phyloP scores from a whole-genome alignment of 2,329 filamentous ascomycete species.

The Aspergillus cejpii region DNA sequence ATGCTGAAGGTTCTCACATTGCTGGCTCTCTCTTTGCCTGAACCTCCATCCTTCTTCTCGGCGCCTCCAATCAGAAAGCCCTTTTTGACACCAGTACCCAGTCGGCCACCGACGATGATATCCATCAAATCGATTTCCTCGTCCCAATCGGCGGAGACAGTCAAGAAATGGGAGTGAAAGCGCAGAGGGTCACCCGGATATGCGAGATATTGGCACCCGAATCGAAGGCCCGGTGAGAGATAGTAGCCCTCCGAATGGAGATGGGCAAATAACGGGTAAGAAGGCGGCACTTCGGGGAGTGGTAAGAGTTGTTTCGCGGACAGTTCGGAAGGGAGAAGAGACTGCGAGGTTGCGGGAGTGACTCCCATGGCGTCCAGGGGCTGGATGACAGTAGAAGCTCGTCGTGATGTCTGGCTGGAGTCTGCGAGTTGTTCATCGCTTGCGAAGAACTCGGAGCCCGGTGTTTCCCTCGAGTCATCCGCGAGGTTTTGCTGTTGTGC shows the following conservation, averaged over 20 bases:
- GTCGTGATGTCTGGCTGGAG: constrained; percentile 11
- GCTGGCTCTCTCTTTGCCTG: constrained; percentile 28
- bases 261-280: constrained; percentile 72
- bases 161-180: constrained; percentile 92
- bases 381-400: constrained; percentile 11
- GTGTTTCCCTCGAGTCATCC: constrained; percentile 11
- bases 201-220: constrained; percentile 88
- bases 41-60: constrained; percentile 36
- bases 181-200: constrained; percentile 92
- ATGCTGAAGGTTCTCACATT: constrained; percentile 69
- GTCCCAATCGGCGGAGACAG: constrained; percentile 78
- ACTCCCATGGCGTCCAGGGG: constrained; percentile 30
- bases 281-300: constrained; percentile 39
- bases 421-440: constrained; percentile 6
- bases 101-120: constrained; percentile 73
- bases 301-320: constrained; percentile 22
- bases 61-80: constrained; percentile 78
- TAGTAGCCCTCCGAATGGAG: constrained; percentile 75
- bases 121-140: constrained; percentile 78
- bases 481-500: constrained; percentile 12
- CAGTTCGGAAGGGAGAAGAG: constrained; percentile 36
- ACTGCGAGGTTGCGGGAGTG: constrained; percentile 48
- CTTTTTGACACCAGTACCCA: constrained; percentile 96
- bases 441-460: constrained; percentile 24
- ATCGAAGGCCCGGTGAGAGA: constrained; percentile 84